Percentiles rank a stretch among this genome's conserved stretches.
These are phyloP conservation scores for Ehretia macrophylla DNA, from an alignment of 257 asterid genomes.

Conservation along the genomic window DNA sequence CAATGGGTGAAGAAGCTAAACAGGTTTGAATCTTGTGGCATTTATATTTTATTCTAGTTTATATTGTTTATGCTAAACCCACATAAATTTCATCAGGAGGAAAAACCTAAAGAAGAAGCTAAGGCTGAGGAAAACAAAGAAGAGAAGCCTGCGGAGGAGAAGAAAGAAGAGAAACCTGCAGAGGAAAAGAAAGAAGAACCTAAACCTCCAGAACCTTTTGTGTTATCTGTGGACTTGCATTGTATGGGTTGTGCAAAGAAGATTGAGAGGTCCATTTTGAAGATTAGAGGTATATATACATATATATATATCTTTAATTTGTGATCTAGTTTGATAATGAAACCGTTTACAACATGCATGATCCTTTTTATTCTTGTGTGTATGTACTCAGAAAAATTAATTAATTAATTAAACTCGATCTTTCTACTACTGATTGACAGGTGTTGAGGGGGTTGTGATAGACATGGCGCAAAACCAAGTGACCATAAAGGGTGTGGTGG, in stretches of 20 bases:
- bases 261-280: slow-evolving; percentile 62
- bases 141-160: slow-evolving; percentile 35
- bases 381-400: too few species aligned
- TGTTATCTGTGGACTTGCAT: slow-evolving; percentile 70
- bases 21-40: slow-evolving; percentile 39
- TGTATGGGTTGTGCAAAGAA: slow-evolving; percentile 89
- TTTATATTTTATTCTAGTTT: background rate
- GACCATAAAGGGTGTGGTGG: slow-evolving; percentile 72
- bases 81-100: slow-evolving; percentile 14
- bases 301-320: too few species aligned
- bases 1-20: slow-evolving; percentile 70
- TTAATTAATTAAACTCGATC: too few species aligned
- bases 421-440: slow-evolving; percentile 16
- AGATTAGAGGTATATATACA: slow-evolving; percentile 70
- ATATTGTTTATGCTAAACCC: too few species aligned
- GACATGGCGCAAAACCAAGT: slow-evolving; percentile 68
- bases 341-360: too few species aligned
- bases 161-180: slow-evolving; percentile 21
- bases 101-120: slow-evolving; percentile 20
- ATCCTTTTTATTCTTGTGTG: too few species aligned
- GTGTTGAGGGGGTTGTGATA: slow-evolving; percentile 62
- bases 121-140: slow-evolving; percentile 16
- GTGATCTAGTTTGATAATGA: too few species aligned
- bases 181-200: slow-evolving; percentile 43
- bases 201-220: slow-evolving; percentile 44